Conservation (phyloP, 2,329 filamentous ascomycete genomes). For the Beauveria asiatica region DNA sequence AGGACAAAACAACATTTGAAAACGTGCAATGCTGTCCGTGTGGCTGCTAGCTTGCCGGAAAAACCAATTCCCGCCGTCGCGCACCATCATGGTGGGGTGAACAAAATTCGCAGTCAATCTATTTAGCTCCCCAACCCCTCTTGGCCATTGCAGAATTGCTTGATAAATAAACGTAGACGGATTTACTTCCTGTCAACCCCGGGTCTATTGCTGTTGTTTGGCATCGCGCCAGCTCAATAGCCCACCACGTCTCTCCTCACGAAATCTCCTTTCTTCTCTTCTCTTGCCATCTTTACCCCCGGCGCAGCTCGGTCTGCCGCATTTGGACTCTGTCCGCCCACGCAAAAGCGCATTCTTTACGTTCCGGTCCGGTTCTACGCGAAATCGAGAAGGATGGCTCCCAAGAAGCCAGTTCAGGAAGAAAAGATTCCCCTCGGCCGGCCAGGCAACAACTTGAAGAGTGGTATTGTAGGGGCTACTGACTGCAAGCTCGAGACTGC, state of each 20-base stretch:
- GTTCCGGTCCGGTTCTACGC: slow-evolving; percentile 48
- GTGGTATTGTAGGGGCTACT: slow-evolving; percentile 73
- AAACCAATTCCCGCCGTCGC: slow-evolving; percentile 4
- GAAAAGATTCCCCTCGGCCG: slow-evolving; percentile 95
- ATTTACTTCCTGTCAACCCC: slow-evolving; percentile 1
- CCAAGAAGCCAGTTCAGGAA: slow-evolving; percentile 86
- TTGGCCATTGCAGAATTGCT: background rate
- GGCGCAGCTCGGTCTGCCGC: slow-evolving; percentile 62
- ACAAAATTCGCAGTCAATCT: slow-evolving; percentile 5
- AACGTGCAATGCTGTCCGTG: background rate
- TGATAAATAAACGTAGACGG: slow-evolving; percentile 5
- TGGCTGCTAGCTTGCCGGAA: background rate
- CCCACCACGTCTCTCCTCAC: slow-evolving; percentile 33
- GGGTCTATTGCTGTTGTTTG: background rate
- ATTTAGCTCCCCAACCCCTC: slow-evolving; percentile 1
- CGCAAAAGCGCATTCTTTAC: slow-evolving; percentile 37
- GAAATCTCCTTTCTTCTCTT: slow-evolving; percentile 40
- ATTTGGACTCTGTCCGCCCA: slow-evolving; percentile 37
- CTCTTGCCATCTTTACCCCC: slow-evolving; percentile 41
- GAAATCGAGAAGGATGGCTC: slow-evolving; percentile 75
- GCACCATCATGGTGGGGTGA: slow-evolving; percentile 4
- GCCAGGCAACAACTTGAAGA: slow-evolving; percentile 97
- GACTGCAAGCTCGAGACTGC: background rate
- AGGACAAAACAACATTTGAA: background rate
- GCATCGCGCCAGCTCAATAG: slow-evolving; percentile 12